These are phyloP conservation scores for Diddensiella transvaalensis DNA, from an alignment of 805 yeast species.

Conservation along the genomic window DNA sequence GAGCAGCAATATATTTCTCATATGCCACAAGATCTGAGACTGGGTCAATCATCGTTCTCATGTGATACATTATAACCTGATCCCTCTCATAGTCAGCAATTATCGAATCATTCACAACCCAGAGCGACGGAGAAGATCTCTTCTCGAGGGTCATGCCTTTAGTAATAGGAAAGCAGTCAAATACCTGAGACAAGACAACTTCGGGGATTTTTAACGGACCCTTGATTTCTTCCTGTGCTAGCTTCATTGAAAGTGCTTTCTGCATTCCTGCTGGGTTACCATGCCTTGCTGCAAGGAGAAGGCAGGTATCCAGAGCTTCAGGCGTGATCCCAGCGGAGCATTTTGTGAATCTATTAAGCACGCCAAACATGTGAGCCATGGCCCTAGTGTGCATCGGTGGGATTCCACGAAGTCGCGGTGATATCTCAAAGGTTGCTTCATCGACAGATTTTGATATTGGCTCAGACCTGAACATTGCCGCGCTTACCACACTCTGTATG, in stretches of 20 bases:
- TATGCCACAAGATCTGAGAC: conserved; percentile 9
- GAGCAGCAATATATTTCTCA: conserved; percentile 26
- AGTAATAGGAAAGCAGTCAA: conserved; percentile 27
- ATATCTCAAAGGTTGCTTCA: background rate
- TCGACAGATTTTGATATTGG: background rate
- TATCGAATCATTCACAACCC: conserved; percentile 22
- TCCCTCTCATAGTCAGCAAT: conserved; percentile 19
- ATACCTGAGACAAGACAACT: conserved; percentile 17
- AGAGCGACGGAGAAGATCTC: conserved; percentile 13
- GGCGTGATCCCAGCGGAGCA: conserved; percentile 19
- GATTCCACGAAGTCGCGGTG: background rate
- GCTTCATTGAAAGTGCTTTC: conserved; percentile 22
- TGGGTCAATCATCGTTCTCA: conserved; percentile 19
- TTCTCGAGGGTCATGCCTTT: conserved; percentile 20
- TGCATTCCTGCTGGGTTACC: conserved; percentile 30
- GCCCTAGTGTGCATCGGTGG: conserved; percentile 21
- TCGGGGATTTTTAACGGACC: conserved; percentile 9
- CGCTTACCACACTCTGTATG: conserved; percentile 20
- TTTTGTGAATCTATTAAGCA: conserved; percentile 22
- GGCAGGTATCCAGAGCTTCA: conserved; percentile 23
- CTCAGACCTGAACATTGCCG: conserved; percentile 6
- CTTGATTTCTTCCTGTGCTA: conserved; percentile 8
- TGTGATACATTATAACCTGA: conserved; percentile 20
- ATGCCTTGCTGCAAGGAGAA: conserved; percentile 23
- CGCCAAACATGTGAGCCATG: conserved; percentile 29